Evolutionary conservation across 495 filamentous ascomycete genomes (phyloP), one percentile per base, ranked within the genome.

Genomic region (Daldinia loculata): DNA sequence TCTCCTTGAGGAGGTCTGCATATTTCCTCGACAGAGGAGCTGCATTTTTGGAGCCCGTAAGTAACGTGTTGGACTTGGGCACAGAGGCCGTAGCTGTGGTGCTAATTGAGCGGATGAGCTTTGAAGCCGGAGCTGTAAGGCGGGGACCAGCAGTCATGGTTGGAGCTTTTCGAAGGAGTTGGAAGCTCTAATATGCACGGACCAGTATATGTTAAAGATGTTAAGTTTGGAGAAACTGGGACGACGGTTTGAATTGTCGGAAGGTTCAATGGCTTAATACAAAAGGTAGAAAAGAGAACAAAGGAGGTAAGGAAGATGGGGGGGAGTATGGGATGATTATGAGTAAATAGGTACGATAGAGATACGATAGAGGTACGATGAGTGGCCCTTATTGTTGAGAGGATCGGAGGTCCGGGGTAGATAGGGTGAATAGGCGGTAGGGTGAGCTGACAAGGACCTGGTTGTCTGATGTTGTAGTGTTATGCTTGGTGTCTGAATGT

Each of bases 41-140:
- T 19, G 74, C 61, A 19, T 70, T 62, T 51, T 77, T 80, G 53
- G 78, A 75, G 67, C 72, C 76, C 36, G 75, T 78, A 60, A 76
- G 74, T 43, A 80, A 71, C 24, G 81, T 72, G 11, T 76, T 67
- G 53, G 74, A 77, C 30, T 80, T 80, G 14, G 78, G 74, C 55
- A 61, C 56, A 1, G 78, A 59, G 48, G 72, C 65, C 8, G 76
- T 56, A 43, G 83, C 45, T 24, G 77, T 74, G n/a, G 80, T 79
- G 79, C 75, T 82, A 67, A 84, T 75, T 24, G 78, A 78, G 66
- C 83, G 81, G 72, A 78, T 75, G 63, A 85, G 72, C 77, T 84
- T 83, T 50, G 79, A 67, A 70, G 80, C 73, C 61, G 82, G 80
- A 38, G 74, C 72, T 56, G 80, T 77, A 39, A 84, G 72, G 56